Evolutionary conservation across 495 filamentous ascomycete species (phyloP).

Genomic region (Aspergillus avenaceus): DNA sequence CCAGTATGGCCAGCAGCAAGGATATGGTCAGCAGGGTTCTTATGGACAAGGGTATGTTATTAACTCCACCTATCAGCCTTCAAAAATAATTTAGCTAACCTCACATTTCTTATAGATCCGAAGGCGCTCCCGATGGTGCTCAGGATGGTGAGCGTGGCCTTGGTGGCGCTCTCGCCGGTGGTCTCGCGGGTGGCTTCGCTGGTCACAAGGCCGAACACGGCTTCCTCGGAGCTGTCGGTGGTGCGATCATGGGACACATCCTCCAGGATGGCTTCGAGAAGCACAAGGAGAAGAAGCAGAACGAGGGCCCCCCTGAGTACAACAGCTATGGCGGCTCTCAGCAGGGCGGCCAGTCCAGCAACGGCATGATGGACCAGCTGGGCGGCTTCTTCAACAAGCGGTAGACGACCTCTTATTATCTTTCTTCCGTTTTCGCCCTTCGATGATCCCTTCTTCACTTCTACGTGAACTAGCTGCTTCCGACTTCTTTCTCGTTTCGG

Average conservation of each 20-base stretch:
- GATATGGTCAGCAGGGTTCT: conserved; percentile 8
- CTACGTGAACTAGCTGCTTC: background rate
- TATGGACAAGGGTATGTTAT: conserved; percentile 13
- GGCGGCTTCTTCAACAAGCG: conserved; percentile 39
- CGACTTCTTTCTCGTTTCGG: background rate
- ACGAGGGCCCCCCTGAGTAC: conserved; percentile 17
- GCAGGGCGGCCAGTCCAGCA: conserved; percentile 11
- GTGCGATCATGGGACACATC: conserved; percentile 45
- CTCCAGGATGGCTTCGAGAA: conserved; percentile 45
- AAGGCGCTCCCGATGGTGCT: conserved; percentile 31
- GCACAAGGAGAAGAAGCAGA: conserved; percentile 31
- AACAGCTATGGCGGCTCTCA: conserved; percentile 16
- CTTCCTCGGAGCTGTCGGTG: conserved; percentile 47
- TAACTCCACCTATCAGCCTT: background rate
- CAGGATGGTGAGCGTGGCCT: conserved; percentile 49
- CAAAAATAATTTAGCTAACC: conserved; percentile 9
- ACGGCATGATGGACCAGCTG: conserved; percentile 39
- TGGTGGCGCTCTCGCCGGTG: conserved; percentile 42
- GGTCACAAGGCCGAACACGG: conserved; percentile 51
- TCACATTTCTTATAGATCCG: conserved; percentile 7
- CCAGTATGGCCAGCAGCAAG: conserved; percentile 13
- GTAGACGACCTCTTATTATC: conserved; percentile 13
- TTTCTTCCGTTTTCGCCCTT: background rate
- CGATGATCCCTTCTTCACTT: background rate
- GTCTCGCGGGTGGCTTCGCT: conserved; percentile 40